These are phyloP conservation scores for Trichoderma reesei DNA, from an alignment of 495 filamentous ascomycete genomes.

Conservation along the genomic window DNA sequence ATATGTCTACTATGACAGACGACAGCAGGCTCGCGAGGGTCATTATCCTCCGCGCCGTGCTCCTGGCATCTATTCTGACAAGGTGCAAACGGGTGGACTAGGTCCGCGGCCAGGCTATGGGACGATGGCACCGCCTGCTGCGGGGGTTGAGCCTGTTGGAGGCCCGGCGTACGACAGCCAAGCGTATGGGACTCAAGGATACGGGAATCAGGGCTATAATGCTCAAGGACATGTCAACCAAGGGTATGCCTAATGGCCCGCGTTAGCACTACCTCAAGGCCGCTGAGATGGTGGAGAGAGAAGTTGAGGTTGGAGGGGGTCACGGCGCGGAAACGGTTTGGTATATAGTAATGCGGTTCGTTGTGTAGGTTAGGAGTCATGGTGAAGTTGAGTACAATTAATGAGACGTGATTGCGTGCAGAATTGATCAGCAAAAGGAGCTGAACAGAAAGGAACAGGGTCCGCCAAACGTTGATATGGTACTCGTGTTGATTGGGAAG, in stretches of 20 bases:
- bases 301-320: too few species aligned
- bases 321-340: too few species aligned
- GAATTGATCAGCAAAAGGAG: too few species aligned
- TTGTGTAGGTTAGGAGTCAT: too few species aligned
- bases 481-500: too few species aligned
- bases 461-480: too few species aligned
- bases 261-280: too few species aligned
- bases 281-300: not conserved
- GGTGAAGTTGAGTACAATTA: too few species aligned
- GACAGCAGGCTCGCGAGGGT: conserved; percentile 46
- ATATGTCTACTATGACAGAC: conserved; percentile 74
- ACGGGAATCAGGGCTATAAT: not conserved
- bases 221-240: not conserved
- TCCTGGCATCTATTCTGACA: conserved; percentile 72
- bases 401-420: too few species aligned
- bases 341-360: too few species aligned
- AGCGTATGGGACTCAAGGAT: not conserved
- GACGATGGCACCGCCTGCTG: conserved; percentile 30
- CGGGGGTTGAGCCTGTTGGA: not conserved
- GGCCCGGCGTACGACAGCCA: not conserved
- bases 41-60: conserved; percentile 39
- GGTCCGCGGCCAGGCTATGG: conserved; percentile 35
- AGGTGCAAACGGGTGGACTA: conserved; percentile 58
- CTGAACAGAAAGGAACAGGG: too few species aligned
- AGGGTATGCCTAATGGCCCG: too few species aligned